Evolutionary conservation across 2,329 filamentous ascomycete species (phyloP), one percentile per base, ranked within the genome.

Genomic region (Hypoxylon sp.): DNA sequence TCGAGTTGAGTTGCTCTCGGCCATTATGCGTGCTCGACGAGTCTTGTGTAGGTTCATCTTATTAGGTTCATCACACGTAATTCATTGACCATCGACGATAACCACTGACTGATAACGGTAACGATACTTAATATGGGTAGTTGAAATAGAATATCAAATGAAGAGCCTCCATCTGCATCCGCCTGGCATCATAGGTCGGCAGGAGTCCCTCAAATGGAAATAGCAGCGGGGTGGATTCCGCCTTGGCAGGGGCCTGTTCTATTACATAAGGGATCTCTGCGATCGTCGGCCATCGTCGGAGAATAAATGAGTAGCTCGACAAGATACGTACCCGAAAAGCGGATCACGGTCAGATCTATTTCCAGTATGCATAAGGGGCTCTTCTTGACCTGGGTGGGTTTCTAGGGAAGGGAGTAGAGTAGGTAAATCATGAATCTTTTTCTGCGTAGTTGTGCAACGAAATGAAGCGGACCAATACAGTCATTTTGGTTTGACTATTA

Each of bases 201-300:
- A 16, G 8, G 32, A 34, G 23, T 53, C 27, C 48, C 52, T 30
- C 50, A 51, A 51, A 47, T 50, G 27, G 32, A 29, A 51, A 43
- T 11, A 30, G 11, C 16, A 30, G 34, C 53, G 65, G 65, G 54
- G 61, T 30, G 21, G 19, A 19, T 50, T 55, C 51, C 43, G 54
- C 27, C 61, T 67, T 65, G 65, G 57, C 65, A 61, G 60, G 59
- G 55, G 45, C 12, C 54, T 27, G 37, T 27, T 29, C 19, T 45
- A 65, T 65, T 65, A 61, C 57, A 46, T 65, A 65, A 65, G 41
- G 52, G 37, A 61, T 65, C 63, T 61, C 32, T 57, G 34, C n/a
- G 63, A 65, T 65, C 63, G 57, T 47, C 57, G n/a, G 27, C 34
- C 62, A 56, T 65, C 51, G 32, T 61, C 62, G 62, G 62, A 61